phyloP scores from a whole-genome alignment of 1,284 basidiomycete species.

The Ustilago sp. region DNA sequence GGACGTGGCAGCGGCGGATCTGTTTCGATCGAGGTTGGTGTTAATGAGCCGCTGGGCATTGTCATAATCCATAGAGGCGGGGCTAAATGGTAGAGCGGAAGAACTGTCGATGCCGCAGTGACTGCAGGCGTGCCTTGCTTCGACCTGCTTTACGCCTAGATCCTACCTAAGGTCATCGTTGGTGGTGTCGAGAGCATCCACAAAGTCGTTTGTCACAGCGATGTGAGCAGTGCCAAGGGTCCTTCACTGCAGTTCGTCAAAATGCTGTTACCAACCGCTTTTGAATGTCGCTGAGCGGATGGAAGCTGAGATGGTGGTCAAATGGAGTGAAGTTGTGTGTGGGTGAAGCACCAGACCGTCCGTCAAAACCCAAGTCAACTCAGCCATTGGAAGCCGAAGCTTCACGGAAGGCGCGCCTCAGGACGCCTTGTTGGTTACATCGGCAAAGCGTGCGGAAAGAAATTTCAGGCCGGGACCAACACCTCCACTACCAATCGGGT shows the following conservation, averaged over 20 bases:
- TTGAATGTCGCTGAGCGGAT: background rate
- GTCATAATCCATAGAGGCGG: background rate
- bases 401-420: background rate
- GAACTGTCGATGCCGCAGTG: background rate
- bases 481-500: conserved; percentile 23
- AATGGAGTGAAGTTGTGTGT: background rate
- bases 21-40: background rate
- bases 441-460: background rate
- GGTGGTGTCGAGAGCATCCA: background rate
- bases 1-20: conserved; percentile 36
- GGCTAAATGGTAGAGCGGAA: background rate
- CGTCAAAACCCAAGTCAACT: conserved; percentile 8
- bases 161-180: background rate
- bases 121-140: background rate
- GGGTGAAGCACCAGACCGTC: background rate
- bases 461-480: conserved; percentile 10
- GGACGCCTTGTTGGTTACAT: background rate
- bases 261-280: background rate
- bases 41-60: conserved; percentile 11
- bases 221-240: too few relatives aligned
- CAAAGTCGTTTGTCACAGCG: background rate
- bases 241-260: background rate
- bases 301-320: background rate
- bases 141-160: background rate
- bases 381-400: conserved; percentile 6